Conservation (phyloP, 1,139 yeast species). For the Blastobotrys malaysiensis region DNA sequence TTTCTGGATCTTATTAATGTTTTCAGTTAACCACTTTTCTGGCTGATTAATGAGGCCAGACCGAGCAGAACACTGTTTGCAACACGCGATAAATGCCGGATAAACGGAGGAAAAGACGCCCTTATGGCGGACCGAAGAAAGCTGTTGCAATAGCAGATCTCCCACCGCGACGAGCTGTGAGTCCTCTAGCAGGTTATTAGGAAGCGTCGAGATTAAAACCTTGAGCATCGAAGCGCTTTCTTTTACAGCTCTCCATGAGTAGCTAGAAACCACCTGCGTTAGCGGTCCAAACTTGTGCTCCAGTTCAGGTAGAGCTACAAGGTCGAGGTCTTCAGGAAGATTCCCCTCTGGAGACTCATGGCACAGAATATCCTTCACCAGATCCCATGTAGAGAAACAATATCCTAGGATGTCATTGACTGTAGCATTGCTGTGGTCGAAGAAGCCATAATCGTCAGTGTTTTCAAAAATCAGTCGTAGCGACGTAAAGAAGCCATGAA, state of each 20-base stretch:
- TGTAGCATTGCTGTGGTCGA: slow-evolving; percentile 7
- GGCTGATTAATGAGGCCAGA: slow-evolving; percentile 39
- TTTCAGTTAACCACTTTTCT: slow-evolving; percentile 50
- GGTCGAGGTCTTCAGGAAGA: slow-evolving; percentile 42
- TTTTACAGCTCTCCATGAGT: slow-evolving; percentile 81
- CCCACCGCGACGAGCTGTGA: slow-evolving; percentile 41
- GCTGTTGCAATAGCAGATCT: slow-evolving; percentile 54
- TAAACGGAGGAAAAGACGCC: slow-evolving; percentile 89
- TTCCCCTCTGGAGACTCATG: slow-evolving; percentile 67
- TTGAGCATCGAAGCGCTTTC: slow-evolving; percentile 60
- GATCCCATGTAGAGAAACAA: slow-evolving; percentile 46
- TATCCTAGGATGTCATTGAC: slow-evolving; percentile 26
- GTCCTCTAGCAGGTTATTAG: slow-evolving; percentile 24
- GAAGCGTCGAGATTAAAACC: slow-evolving; percentile 35
- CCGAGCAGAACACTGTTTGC: slow-evolving; percentile 44
- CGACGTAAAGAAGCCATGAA: slow-evolving; percentile 66
- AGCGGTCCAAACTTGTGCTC: slow-evolving; percentile 45
- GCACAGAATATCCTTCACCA: slow-evolving; percentile 50
- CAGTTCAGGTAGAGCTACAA: slow-evolving; percentile 33
- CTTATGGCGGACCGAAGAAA: slow-evolving; percentile 72
- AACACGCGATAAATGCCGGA: slow-evolving; percentile 66
- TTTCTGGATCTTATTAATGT: slow-evolving; percentile 47
- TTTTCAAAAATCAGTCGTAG: slow-evolving; percentile 45
- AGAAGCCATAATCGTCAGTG: slow-evolving; percentile 12
- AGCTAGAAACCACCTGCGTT: slow-evolving; percentile 60